A percentile compares a stretch with the other conserved stretches of the same genome.
phyloP scores from a whole-genome alignment of 768 basidiomycete genomes.

The Calocybe gangraenosa region DNA sequence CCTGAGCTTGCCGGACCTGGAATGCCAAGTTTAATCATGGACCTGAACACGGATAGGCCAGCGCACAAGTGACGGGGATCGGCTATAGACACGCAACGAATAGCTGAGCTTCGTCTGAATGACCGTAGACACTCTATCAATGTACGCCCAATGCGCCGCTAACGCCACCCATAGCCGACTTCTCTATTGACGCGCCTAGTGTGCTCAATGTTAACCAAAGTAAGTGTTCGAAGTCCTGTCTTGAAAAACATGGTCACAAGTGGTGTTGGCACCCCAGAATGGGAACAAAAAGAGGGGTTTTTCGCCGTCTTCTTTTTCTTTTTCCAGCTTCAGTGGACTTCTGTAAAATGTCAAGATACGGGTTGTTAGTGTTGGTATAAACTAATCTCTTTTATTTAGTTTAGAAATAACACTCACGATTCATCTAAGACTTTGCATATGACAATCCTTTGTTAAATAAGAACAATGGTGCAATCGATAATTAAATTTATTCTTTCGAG shows the following conservation, averaged over 20 bases:
- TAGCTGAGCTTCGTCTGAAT: conserved; percentile 71
- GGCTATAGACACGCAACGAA: conserved; percentile 70
- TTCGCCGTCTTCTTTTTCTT: conserved; percentile 9
- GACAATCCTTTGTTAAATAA: background rate
- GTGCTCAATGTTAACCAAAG: conserved; percentile 64
- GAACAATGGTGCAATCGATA: conserved; percentile 2
- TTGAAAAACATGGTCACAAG: conserved; percentile 56
- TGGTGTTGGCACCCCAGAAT: conserved; percentile 37
- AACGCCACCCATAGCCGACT: no score
- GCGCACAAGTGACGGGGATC: conserved; percentile 86
- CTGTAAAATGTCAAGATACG: background rate
- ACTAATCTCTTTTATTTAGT: no score
- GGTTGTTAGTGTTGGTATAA: no score
- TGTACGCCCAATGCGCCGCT: no score
- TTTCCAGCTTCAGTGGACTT: conserved; percentile 12
- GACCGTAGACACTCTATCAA: conserved; percentile 79
- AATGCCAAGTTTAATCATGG: conserved; percentile 50
- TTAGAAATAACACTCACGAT: conserved; percentile 9
- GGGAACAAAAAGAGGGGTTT: conserved; percentile 21
- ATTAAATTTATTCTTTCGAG: background rate
- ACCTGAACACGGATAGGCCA: conserved; percentile 43
- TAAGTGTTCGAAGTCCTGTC: conserved; percentile 62
- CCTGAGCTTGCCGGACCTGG: conserved; percentile 69
- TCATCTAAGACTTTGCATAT: conserved; percentile 1
- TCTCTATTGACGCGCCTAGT: no score